Evolutionary conservation across 148 eudicot genomes (phyloP), one percentile per base, ranked within the genome.

Genomic region (Arbutus unedo): DNA sequence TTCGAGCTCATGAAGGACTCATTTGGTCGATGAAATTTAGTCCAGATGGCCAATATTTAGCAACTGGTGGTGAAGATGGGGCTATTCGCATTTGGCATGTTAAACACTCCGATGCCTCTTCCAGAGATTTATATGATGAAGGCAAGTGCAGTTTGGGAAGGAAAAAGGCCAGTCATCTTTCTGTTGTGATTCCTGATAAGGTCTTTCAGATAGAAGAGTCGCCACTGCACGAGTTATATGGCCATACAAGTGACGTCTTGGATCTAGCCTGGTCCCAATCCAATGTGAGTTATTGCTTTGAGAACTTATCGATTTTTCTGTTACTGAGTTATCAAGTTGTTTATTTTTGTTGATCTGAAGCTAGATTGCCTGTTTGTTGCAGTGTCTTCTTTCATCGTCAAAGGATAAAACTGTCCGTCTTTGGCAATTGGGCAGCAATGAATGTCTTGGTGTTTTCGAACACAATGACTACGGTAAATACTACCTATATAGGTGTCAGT

Each of bases 21-120:
- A 91, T 95, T 57, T 86, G 95, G 95, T 81, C 89, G 25, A 92
- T 95, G 92, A 93, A 92, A 79, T 93, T 95, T 73, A 95, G 98
- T 84, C 93, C 94, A 19, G 92, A 95, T 87, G 98, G 98, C 18
- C 86, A 90, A 84, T 92, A 88, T 85, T 85, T 95, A 54, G 98
- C 98, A 3, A 91, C 91, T 85, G 98, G 92, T 51, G 98, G 98
- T 74, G 88, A 89, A 85, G 98, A 95, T 83, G 94, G 96, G 50
- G 87, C 93, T 82, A 89, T 94, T 60, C 90, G 94, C 14, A 83
- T 95, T 75, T 95, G 98, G 98, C 88, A 82, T 14, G 89, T 91
- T 59, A 85, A 51, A 15, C 79, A 78, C 15, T 77, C 83, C 0
- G 88, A 83, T 81, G 82, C 89, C 70, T 81, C 67, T 48, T 60